Conservation (phyloP, 2,329 filamentous ascomycete genomes). For the Xylaria sp. region DNA sequence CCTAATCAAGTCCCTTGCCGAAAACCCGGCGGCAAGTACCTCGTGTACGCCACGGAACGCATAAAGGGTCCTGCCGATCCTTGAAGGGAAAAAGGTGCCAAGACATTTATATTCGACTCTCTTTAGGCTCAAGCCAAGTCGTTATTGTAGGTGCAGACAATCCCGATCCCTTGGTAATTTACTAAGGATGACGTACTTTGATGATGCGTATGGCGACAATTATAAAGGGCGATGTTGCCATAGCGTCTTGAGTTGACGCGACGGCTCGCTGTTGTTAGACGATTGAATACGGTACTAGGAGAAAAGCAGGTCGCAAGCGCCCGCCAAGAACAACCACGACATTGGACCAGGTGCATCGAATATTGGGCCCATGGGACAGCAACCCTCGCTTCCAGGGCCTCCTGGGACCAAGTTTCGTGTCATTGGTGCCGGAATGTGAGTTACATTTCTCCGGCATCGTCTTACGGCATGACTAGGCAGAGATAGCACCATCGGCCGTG, state of each 20-base stretch:
- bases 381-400: slow-evolving; percentile 47
- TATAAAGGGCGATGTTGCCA: slow-evolving; percentile 36
- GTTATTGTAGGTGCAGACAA: slow-evolving; percentile 23
- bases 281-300: slow-evolving; percentile 12
- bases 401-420: slow-evolving; percentile 50
- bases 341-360: slow-evolving; percentile 26
- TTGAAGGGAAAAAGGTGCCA: slow-evolving; percentile 22
- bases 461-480: slow-evolving; percentile 13
- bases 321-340: slow-evolving; percentile 28
- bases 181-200: slow-evolving; percentile 24
- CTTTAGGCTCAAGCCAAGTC: slow-evolving; percentile 37
- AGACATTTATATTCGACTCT: slow-evolving; percentile 31
- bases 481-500: slow-evolving; percentile 10
- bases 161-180: slow-evolving; percentile 15
- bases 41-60: slow-evolving; percentile 30
- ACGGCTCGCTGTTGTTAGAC: slow-evolving; percentile 17
- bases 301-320: slow-evolving; percentile 21
- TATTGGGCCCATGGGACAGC: slow-evolving; percentile 47
- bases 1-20: slow-evolving; percentile 25
- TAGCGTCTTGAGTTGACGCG: slow-evolving; percentile 20
- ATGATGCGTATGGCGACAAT: neutral
- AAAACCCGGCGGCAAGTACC: slow-evolving; percentile 26
- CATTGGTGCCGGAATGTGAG: slow-evolving; percentile 52
- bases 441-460: slow-evolving; percentile 28
- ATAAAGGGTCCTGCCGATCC: slow-evolving; percentile 29